Base-by-base conservation (phyloP, 2,329 filamentous ascomycete species). In the Xylariaceae sp. region DNA sequence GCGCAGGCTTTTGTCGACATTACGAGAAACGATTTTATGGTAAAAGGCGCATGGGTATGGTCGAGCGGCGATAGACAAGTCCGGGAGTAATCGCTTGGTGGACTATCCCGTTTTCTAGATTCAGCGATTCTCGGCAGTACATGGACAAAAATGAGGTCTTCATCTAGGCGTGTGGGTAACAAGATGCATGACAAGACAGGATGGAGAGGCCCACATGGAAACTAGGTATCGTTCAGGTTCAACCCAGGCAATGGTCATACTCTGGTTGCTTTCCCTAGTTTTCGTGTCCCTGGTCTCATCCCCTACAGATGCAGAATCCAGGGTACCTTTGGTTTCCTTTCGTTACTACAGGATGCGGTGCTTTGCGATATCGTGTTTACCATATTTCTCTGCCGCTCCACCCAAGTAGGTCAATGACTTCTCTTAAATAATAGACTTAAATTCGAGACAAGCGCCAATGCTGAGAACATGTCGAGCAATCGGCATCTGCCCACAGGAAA, bases 1-100 rank as follows among this genome's bases (percentile, higher is more conserved):
- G 29, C 4, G 7, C 31, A 35, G 26, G 31, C 35, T 31, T 26
- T 12, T 46, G 27, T 37, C 8, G 29, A 34, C 34, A 41, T 40
- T 48, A 54, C 45, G 53, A 54, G 54, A 55, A 50, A 57, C 32
- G 55, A 59, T 41, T 19, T 54, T 44, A 54, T 30, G 54, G 44
- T 19, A 26, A 11, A 40, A 51, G 45, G 47, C 27, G 47, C 26
- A 30, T 35, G 30, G 30, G 27, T 43, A 19, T 48, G 26, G 6
- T 26, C 31, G 41, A 32, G 30, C 2, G 42, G 26, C 12, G 11
- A 37, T 26, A 31, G 32, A 30, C 19, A 30, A n/a, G 40, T 34
- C n/a, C 40, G 6, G 2, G 40, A 42, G 3, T 3, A 42, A 27
- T 3, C 40, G 12, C 29, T 9, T 9, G 19, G 43, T 5, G 43